Evolutionary conservation across 139 green algal species (phyloP), one percentile per base, ranked within the genome.

Genomic region (Medakamo hakoo): DNA sequence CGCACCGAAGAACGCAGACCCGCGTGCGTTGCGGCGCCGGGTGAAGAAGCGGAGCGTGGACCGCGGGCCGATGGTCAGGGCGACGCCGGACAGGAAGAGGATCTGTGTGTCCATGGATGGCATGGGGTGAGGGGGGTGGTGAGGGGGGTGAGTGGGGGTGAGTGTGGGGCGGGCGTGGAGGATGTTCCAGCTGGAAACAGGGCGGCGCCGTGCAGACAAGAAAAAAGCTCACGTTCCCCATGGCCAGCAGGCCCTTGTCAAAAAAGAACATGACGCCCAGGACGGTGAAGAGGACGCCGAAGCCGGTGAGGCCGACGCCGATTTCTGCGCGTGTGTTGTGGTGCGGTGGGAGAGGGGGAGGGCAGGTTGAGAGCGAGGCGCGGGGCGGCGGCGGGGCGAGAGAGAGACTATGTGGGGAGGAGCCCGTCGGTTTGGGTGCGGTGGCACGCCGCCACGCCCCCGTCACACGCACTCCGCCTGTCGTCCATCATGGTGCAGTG

Each of bases 241-340:
- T 96, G 3, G 92, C 88, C 19, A 98, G 80, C 9, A 98, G 76
- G 0, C 86, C 89, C 32, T 81, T 84, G 68, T 98, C 92, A 72
- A 98, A 97, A 69, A 98, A 91, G 58, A 98, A 83, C 1, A 98
- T 40, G 27, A 98, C 84, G 3, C 92, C 92, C 3, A 98, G 75
- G 21, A 95, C 73, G 3, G 81, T 84, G 75, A 98, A 98, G 0
- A 96, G 63, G 20, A 94, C 71, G 21, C 92, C 92, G 72, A 96
- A 92, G 24, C 70, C 85, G 9, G 90, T 97, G 3, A 98, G 72
- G 26, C 88, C 92, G 49, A 98, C 82, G 18, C 92, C 92, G 48
- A 98, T 97, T 69, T 97, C 91, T 98, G 87, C 74, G 48, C 62
- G 20, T 26, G 32, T 2, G n/a, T n/a, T n/a, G n/a, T n/a, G n/a